phyloP scores from a whole-genome alignment of 768 basidiomycete genomes.

The Asterophora lycoperdoides region DNA sequence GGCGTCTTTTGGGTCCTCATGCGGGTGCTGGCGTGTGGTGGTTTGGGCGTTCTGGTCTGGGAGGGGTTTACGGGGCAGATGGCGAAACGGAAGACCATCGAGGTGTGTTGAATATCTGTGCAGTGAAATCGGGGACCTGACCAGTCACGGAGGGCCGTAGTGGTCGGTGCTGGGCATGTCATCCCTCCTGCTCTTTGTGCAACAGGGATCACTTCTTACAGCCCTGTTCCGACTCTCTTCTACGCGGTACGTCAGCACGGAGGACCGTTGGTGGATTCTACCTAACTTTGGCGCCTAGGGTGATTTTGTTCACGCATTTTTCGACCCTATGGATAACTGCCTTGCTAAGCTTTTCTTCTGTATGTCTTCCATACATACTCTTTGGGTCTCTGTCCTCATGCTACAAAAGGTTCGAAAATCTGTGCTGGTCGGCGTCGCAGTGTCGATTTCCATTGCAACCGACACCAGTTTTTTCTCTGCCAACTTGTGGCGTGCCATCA shows the following conservation, averaged over 20 bases:
- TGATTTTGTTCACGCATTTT: constrained; percentile 66
- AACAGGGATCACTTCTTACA: constrained; percentile 62
- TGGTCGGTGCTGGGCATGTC: constrained; percentile 69
- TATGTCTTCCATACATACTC: constrained; percentile 15
- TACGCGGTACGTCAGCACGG: constrained; percentile 46
- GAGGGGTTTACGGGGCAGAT: constrained; percentile 51
- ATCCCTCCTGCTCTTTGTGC: constrained; percentile 63
- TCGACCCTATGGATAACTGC: constrained; percentile 63
- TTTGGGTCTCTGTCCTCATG: background rate
- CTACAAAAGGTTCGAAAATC: constrained; percentile 46
- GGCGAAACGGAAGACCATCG: constrained; percentile 50
- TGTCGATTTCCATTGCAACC: constrained; percentile 52
- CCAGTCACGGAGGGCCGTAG: constrained; percentile 29
- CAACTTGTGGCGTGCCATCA: constrained; percentile 42
- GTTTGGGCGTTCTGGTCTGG: constrained; percentile 60
- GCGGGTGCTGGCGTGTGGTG: constrained; percentile 68
- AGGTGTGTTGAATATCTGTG: constrained; percentile 36
- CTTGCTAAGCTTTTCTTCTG: constrained; percentile 44
- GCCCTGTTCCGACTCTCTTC: constrained; percentile 67
- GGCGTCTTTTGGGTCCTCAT: constrained; percentile 77
- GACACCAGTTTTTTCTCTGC: constrained; percentile 45
- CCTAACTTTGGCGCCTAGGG: constrained; percentile 38
- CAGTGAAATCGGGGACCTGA: constrained; percentile 5
- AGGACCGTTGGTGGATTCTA: background rate
- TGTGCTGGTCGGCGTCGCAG: constrained; percentile 41